Base-by-base conservation (phyloP, 208 protist species). In the Trypanosomatidae sp. region DNA sequence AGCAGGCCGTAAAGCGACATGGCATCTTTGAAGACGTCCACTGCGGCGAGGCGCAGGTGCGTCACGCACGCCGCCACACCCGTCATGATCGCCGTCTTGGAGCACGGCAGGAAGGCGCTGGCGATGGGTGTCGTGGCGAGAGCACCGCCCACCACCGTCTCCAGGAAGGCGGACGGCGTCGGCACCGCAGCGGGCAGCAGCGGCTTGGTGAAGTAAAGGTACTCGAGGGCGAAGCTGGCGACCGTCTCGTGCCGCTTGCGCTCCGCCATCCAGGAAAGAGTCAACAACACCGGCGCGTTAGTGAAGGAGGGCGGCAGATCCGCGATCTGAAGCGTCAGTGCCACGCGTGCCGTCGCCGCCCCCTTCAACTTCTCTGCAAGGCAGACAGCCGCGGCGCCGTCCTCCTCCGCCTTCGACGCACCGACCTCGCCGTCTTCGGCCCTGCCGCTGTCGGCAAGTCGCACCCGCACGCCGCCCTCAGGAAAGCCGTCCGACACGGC, bases 1-100 rank as follows among this genome's bases (percentile, higher is more conserved):
- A 95, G 41, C 30, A 87, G 43, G 25, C 91, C 89, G 55, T 91
- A 81, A 28, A 94, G 77, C 2, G 86, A 86, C 2, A 79, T 72
- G 12, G 79, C 79, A 72, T 96, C 89, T 47, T 85, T 91, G 76
- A 93, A 91, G 0, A 92, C 72, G 15, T 96, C 91, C 7, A 96
- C 80, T 6, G 80, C 56, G 15, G 43, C 49, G 4, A 96, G 71
- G 19, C 73, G 79, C 55, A 96, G 67, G 36, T 82, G 74, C 39
- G 71, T 49, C 43, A 84, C 56, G 22, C 89, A 53, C 5, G 66
- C 44, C 13, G 81, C 65, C 36, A 87, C 65, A 19, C 77, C 76
- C 8, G 71, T 62, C 46, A 79, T 71, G 58, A 91, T 73, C 28
- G 71, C 66, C 22, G 71, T 69, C 58, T 85, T 81, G 59, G 62